Conservation (phyloP, 2,329 filamentous ascomycete genomes). For the Fusarium secorum region DNA sequence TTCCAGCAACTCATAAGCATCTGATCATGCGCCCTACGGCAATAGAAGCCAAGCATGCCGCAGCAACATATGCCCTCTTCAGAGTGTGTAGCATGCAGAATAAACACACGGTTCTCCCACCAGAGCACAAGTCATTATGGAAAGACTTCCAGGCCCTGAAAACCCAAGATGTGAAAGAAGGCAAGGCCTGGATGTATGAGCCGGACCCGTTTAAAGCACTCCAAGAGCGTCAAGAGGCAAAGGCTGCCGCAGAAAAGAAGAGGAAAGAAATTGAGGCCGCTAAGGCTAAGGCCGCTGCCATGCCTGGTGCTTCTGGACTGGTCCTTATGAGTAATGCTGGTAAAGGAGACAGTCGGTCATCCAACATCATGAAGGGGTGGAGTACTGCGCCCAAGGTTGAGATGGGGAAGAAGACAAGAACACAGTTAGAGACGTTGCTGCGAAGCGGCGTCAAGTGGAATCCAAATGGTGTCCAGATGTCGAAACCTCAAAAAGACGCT, state of each 20-base stretch:
- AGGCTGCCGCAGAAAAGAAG: slow-evolving; percentile 79
- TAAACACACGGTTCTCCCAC: slow-evolving; percentile 91
- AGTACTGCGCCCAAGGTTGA: slow-evolving; percentile 87
- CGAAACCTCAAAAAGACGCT: slow-evolving; percentile 60
- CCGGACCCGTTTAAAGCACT: slow-evolving; percentile 89
- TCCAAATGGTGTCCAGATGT: slow-evolving; percentile 74
- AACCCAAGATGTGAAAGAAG: slow-evolving; percentile 78
- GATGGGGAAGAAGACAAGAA: slow-evolving; percentile 83
- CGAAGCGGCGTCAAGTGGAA: slow-evolving; percentile 87
- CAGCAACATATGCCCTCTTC: slow-evolving; percentile 90
- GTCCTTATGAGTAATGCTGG: slow-evolving; percentile 58
- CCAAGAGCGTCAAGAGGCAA: slow-evolving; percentile 80
- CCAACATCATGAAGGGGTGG: slow-evolving; percentile 76
- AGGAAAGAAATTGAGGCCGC: slow-evolving; percentile 73
- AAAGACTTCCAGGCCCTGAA: slow-evolving; percentile 89
- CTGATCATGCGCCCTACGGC: slow-evolving; percentile 79
- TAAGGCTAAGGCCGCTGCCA: slow-evolving; percentile 72
- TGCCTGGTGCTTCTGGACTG: slow-evolving; percentile 65
- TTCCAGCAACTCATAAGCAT: slow-evolving; percentile 79
- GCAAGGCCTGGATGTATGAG: slow-evolving; percentile 88
- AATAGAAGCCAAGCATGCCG: slow-evolving; percentile 91
- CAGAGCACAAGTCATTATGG: slow-evolving; percentile 89
- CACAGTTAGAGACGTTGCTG: slow-evolving; percentile 81
- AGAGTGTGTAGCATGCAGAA: slow-evolving; percentile 96
- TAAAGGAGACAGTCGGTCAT: slow-evolving; percentile 43